A percentile compares a stretch with the other conserved stretches of the same genome.
phyloP scores from a whole-genome alignment of 75 land plant species.

The Sequoia sempervirens region DNA sequence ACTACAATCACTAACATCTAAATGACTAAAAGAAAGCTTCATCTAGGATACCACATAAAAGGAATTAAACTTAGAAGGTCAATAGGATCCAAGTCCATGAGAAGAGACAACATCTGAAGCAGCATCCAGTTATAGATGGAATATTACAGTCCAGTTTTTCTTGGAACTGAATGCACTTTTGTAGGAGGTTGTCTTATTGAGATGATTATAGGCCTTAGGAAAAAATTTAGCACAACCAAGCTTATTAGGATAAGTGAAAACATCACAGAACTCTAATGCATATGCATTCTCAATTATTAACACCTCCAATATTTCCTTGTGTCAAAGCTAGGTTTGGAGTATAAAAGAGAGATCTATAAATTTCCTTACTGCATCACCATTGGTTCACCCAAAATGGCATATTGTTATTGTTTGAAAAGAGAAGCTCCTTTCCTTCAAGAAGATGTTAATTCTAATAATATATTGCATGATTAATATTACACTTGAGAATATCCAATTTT shows the following conservation, averaged over 20 bases:
- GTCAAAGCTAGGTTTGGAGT: not conserved
- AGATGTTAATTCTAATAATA: not conserved
- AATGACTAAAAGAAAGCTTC: not conserved
- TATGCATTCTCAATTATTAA: not conserved
- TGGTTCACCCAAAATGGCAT: not conserved
- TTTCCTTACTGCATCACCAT: not conserved
- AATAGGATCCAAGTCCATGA: too few species aligned
- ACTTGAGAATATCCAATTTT: not conserved
- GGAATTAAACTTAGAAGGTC: not conserved
- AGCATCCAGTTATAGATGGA: not conserved
- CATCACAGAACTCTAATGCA: not conserved
- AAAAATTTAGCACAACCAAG: not conserved
- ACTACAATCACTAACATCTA: not conserved
- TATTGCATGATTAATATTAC: not conserved
- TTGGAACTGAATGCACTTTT: not conserved
- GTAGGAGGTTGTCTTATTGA: not conserved
- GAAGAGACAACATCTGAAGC: not conserved
- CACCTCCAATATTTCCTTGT: not conserved
- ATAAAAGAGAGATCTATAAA: not conserved
- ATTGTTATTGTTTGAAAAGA: not conserved
- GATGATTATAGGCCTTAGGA: not conserved
- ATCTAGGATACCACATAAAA: not conserved
- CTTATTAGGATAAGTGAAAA: not conserved
- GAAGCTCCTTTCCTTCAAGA: not conserved
- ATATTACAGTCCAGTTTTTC: not conserved